These are phyloP conservation scores for Aspergillus clavatus DNA, from an alignment of 2,329 filamentous ascomycete species.

Conservation along the genomic window DNA sequence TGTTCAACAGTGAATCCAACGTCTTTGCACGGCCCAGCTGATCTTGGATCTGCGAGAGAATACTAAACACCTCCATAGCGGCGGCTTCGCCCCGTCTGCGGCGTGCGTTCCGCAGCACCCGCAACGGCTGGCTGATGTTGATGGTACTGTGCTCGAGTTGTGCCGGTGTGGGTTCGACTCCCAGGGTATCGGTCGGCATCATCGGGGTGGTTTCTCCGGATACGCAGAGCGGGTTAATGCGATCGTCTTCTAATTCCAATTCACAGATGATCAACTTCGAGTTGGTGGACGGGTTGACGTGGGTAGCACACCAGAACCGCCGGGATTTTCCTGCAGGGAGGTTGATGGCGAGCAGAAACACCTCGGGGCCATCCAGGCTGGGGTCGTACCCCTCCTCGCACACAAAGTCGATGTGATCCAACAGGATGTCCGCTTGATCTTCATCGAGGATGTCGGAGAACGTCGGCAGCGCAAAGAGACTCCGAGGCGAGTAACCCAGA, in stretches of 20 bases:
- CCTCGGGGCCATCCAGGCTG: conserved; percentile 70
- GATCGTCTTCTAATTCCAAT: conserved; percentile 81
- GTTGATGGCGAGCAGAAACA: conserved; percentile 74
- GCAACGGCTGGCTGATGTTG: conserved; percentile 69
- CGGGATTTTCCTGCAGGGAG: conserved; percentile 50
- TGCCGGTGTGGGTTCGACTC: conserved; percentile 66
- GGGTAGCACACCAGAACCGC: conserved; percentile 85
- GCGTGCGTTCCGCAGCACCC: conserved; percentile 68
- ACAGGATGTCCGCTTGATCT: conserved; percentile 75
- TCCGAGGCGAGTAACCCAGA: conserved; percentile 69
- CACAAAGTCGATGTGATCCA: conserved; percentile 86
- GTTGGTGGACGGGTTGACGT: conserved; percentile 64
- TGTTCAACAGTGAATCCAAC: conserved; percentile 70
- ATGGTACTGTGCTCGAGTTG: conserved; percentile 73
- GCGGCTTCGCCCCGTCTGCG: conserved; percentile 73
- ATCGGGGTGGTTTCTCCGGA: conserved; percentile 16
- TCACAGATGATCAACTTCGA: conserved; percentile 76
- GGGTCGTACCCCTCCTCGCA: conserved; percentile 76
- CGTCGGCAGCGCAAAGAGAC: conserved; percentile 68
- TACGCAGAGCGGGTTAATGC: conserved; percentile 44
- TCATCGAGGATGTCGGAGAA: conserved; percentile 82
- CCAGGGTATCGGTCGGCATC: conserved; percentile 55
- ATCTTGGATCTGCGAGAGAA: conserved; percentile 87
- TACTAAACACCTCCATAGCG: conserved; percentile 89
- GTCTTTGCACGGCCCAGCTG: conserved; percentile 63